Evolutionary conservation across 1,139 yeast species (phyloP), one percentile per base, ranked within the genome.

Genomic region (Arxiozyma slooffiae): DNA sequence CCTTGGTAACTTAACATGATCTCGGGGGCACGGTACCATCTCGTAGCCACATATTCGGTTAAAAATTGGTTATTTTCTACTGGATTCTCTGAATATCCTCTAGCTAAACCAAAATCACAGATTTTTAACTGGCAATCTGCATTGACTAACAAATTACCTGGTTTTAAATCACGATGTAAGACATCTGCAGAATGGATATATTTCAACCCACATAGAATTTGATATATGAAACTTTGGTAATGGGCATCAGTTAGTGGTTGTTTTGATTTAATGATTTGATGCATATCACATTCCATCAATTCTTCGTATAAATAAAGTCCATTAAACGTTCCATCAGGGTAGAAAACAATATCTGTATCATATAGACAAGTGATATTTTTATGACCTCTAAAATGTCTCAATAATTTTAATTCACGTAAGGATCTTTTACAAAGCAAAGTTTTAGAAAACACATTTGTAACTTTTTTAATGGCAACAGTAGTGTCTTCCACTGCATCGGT

Each of bases 1-100:
- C 90, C 86, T 62, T 94, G 94, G 68, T 87, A 88, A 61, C 95
- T 82, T 52, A 92, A 75, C 92, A 92, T 92, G 68, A 92, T 88
- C 66, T 92, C 98, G 0, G 98, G 98, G 1, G 98, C 98, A 58
- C 98, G 75, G 69, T 92, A 92, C 97, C 98, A 92, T 64, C 98
- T 76, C 0, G 98, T 92, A 37, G 98, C 97, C 38, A 92, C 98
- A 67, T 92, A 92, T 66, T 92, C 98, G 0, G 98, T 92, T 75
- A 92, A 73, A 60, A 85, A 89, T 16, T 96, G 96, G 36, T 90
- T 88, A 60, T 92, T 90, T 59, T 83, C 85, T 55, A 85, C 95
- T 0, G 92, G 88, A 59, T 85, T 86, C 55, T 80, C 82, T 36
- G 89, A 81, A 66, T 85, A 90, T 20, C 97, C 97, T 64, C 98